phyloP scores from a whole-genome alignment of 345 rosid species.

The Leavenworthia alabamica region DNA sequence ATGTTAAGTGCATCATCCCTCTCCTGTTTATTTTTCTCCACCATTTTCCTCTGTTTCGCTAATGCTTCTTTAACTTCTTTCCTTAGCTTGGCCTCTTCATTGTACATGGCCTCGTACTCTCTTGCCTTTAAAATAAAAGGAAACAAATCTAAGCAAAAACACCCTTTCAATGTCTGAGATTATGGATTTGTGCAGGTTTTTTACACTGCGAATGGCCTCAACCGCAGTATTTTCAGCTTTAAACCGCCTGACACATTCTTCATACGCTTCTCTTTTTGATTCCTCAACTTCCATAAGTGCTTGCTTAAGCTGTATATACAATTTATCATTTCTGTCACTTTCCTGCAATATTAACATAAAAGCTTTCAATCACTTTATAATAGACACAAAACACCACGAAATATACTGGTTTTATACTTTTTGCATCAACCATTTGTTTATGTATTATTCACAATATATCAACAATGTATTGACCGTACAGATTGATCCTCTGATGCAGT shows the following conservation, averaged over 20 bases:
- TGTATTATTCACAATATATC: not conserved
- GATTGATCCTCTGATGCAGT: constrained; percentile 28
- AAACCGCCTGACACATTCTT: constrained; percentile 39
- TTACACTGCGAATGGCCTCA: constrained; percentile 40
- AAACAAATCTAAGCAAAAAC: not conserved
- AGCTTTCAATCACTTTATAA: not conserved
- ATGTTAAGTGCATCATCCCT: constrained; percentile 38
- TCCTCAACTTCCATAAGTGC: constrained; percentile 38
- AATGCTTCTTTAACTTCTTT: constrained; percentile 33
- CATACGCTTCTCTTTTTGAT: constrained; percentile 38
- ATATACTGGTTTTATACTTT: not conserved
- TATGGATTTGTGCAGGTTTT: not conserved
- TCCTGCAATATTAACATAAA: constrained; percentile 30
- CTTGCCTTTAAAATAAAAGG: constrained; percentile 30
- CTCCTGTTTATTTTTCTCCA: constrained; percentile 32
- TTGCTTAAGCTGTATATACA: constrained; percentile 37
- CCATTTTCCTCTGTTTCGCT: constrained; percentile 23
- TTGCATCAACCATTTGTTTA: not conserved
- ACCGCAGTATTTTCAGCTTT: constrained; percentile 41
- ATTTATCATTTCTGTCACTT: constrained; percentile 21
- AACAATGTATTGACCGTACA: constrained; percentile 23
- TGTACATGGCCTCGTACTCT: constrained; percentile 35
- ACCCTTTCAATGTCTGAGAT: not conserved
- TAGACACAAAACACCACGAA: not conserved
- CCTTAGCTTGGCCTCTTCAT: constrained; percentile 29